Evolutionary conservation across 2,329 filamentous ascomycete species (phyloP), one percentile per base, ranked within the genome.

Genomic region (Fusarium nisikadoi): DNA sequence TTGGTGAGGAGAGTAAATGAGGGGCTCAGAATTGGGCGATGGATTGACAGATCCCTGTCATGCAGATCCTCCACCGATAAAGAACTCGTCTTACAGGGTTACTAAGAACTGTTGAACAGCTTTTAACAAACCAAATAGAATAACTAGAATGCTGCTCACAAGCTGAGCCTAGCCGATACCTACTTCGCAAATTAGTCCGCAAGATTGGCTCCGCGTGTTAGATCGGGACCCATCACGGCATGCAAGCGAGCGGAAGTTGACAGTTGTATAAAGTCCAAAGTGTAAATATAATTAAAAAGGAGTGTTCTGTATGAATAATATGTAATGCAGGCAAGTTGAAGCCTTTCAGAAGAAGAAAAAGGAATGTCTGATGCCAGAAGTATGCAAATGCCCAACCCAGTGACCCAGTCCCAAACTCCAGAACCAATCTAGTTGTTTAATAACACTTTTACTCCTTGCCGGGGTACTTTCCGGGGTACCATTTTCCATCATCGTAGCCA

Each of bases 391-490:
- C 17, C 3, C 27, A 41, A 41, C 36, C 42, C n/a, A 19, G 2
- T 29, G 11, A 5, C 6, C 23, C 23, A 49, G 17, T 43, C 10
- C 29, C 43, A 35, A 55, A 68, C 65, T 68, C 65, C 64, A n/a
- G 33, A 36, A 27, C n/a, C 49, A 14, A 33, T 25, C 27, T 13
- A 27, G 14, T 38, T 31, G 10, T 6, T 23, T 20, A 29, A 41
- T 2, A 25, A 3, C 10, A 31, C 17, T 38, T 38, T 63, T 58
- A 68, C 29, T 63, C 66, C 36, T 61, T 58, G 13, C 62, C 60
- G 11, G 71, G 72, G 19, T 74, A 74, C 55, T 74, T 74, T 35
- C 70, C 70, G 13, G 55, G 66, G 20, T 63, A 53, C 69, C 69
- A 72, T 9, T 60, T 68, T 9, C 69, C 69, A 29, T 71, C 58